Base-by-base conservation (phyloP, 2,329 filamentous ascomycete genomes). In the Scleromitrula shiraiana region DNA sequence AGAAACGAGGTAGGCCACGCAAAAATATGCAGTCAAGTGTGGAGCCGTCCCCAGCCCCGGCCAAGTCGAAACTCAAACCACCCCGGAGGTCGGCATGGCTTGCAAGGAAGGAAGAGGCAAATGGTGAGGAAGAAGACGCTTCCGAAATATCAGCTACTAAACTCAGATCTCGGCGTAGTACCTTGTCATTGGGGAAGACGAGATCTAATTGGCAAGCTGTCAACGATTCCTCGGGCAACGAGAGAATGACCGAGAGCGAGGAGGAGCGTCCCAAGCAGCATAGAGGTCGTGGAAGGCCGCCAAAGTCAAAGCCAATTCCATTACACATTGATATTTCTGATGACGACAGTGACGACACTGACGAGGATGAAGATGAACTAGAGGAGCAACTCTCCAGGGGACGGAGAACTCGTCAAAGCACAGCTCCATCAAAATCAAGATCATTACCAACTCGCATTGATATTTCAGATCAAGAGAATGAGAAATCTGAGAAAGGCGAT, bases 41-140 rank as follows among this genome's bases (percentile, higher is more conserved):
- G 7, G 12, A 24, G 3, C 24, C 39, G 4, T 19, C 40, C 29
- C 22, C 17, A 40, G 9, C 46, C 6, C 26, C 40, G 29, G 27
- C n/a, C n/a, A 17, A 12, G 22, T 41, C 12, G 12, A 43, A 10
- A 36, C 45, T 46, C 23, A 57, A 56, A 43, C 47, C 55, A 39
- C 50, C 52, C 19, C 55, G 57, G 22, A 58, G 56, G 29, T 61
- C 58, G 10, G 53, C 49, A 33, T 62, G 59, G 59, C 55, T 61
- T 42, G 51, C 56, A 27, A 53, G 57, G 10, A 61, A 58, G 26
- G 53, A 59, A 41, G 57, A 53, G 4, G 37, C 50, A 29, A 50
- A 58, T 44, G 26, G 35, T 14, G 47, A 44, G 5, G 50, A 46
- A 10, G 51, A 41, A 7, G 19, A 41, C 17, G 9, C 14, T 6